Conservation (phyloP, 2,329 filamentous ascomycete genomes). For the Epichloe brachyelytri region DNA sequence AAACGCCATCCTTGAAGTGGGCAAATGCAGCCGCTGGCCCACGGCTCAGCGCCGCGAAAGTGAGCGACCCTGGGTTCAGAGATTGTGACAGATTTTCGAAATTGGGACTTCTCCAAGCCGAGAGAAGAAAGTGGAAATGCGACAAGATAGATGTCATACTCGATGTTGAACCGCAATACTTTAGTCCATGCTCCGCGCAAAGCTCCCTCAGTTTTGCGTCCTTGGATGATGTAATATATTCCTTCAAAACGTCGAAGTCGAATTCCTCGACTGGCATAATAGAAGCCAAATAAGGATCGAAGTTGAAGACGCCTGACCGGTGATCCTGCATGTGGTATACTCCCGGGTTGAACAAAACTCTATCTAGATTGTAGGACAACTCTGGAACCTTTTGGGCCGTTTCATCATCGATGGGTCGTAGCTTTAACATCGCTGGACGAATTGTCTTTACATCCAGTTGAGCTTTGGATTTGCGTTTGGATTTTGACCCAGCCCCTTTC, state of each 20-base stretch:
- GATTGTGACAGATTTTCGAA: conserved; percentile 50
- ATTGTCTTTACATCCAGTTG: conserved; percentile 18
- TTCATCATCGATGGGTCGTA: conserved; percentile 20
- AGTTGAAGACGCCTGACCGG: conserved; percentile 82
- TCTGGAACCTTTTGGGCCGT: conserved; percentile 25
- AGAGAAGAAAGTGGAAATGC: conserved; percentile 89
- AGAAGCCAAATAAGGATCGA: conserved; percentile 82
- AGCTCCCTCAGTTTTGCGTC: conserved; percentile 60
- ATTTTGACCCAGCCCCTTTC: conserved; percentile 1
- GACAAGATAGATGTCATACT: conserved; percentile 83
- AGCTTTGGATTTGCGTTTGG: conserved; percentile 3
- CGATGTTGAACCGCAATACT: conserved; percentile 89
- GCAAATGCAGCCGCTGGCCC: conserved; percentile 72
- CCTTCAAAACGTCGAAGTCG: conserved; percentile 73
- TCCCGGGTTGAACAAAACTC: conserved; percentile 90
- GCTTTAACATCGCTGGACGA: conserved; percentile 11
- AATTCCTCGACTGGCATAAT: conserved; percentile 94
- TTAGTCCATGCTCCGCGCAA: conserved; percentile 53
- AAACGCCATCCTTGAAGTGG: conserved; percentile 68
- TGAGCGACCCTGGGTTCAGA: conserved; percentile 47
- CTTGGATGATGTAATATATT: conserved; percentile 84
- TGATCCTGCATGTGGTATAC: conserved; percentile 87
- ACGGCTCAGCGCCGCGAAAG: conserved; percentile 60
- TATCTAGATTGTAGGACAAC: conserved; percentile 63
- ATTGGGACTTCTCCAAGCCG: conserved; percentile 65